Evolutionary conservation across 140 eudicot genomes (phyloP).

Genomic region (Stevia rebaudiana): DNA sequence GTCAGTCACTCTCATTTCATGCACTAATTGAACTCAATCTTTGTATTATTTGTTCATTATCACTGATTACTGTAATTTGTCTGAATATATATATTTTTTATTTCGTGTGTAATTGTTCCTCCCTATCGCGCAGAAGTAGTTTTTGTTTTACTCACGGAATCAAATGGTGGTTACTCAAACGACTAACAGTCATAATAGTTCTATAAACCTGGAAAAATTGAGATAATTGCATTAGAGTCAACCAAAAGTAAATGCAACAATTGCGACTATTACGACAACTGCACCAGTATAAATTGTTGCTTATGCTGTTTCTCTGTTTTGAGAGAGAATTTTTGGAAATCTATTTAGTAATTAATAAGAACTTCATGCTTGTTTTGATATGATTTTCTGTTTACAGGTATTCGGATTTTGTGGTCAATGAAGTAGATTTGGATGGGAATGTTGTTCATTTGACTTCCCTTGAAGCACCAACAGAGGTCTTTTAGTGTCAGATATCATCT

Average conservation of each 20-base stretch:
- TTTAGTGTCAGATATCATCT: background rate
- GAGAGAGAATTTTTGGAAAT: background rate
- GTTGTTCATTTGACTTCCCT: slow-evolving; percentile 79
- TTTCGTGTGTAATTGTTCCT: background rate
- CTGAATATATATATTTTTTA: background rate
- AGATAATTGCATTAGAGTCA: background rate
- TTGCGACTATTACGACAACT: too few species aligned
- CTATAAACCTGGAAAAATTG: background rate
- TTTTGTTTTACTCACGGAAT: background rate
- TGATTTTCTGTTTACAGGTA: slow-evolving; percentile 43
- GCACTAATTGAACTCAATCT: background rate
- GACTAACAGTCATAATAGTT: background rate
- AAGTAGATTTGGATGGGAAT: slow-evolving; percentile 82
- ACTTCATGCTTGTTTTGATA: slow-evolving; percentile 5
- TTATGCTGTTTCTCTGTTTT: background rate
- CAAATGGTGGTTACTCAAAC: background rate
- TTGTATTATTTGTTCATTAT: background rate
- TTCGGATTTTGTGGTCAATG: slow-evolving; percentile 91
- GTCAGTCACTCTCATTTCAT: background rate
- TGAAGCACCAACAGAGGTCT: slow-evolving; percentile 65
- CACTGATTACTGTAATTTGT: background rate
- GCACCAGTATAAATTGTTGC: background rate
- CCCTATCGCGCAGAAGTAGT: background rate
- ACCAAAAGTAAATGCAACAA: background rate
- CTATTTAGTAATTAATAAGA: background rate